Evolutionary conservation across 768 basidiomycete species (phyloP).

Genomic region (Termitomyces sp.): DNA sequence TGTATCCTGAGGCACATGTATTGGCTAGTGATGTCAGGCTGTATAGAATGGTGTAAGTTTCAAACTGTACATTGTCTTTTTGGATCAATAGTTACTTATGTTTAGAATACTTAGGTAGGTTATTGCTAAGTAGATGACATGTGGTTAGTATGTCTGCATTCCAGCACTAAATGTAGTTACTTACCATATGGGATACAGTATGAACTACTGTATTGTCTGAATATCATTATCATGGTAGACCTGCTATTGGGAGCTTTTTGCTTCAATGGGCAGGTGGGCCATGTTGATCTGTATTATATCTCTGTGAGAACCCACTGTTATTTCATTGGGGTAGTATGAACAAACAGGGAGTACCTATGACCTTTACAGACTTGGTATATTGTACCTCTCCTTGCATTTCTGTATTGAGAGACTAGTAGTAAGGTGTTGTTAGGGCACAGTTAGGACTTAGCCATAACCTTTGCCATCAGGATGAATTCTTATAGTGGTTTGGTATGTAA

Average conservation of each 20-base stretch:
- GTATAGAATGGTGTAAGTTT: background rate
- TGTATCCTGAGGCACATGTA: too few relatives aligned
- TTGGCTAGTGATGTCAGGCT: too few relatives aligned
- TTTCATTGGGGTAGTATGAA: background rate
- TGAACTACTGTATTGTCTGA: background rate
- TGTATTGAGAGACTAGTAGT: background rate
- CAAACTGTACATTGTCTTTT: background rate
- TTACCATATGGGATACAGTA: background rate
- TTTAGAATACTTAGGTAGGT: background rate
- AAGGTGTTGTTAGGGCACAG: background rate
- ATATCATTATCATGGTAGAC: background rate
- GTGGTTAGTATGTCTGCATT: background rate
- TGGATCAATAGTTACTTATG: background rate
- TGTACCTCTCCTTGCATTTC: background rate
- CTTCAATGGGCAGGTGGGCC: background rate
- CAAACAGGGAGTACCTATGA: background rate
- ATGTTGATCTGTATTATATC: background rate
- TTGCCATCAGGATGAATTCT: background rate
- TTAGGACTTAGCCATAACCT: background rate
- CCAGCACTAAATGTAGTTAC: background rate
- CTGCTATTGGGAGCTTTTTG: background rate
- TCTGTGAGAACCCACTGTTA: background rate
- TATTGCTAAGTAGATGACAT: background rate
- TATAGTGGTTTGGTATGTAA: background rate
- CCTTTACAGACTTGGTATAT: background rate